Evolutionary conservation across 31 red algal genomes (phyloP).

Genomic region (Bonnemaisonia californica): DNA sequence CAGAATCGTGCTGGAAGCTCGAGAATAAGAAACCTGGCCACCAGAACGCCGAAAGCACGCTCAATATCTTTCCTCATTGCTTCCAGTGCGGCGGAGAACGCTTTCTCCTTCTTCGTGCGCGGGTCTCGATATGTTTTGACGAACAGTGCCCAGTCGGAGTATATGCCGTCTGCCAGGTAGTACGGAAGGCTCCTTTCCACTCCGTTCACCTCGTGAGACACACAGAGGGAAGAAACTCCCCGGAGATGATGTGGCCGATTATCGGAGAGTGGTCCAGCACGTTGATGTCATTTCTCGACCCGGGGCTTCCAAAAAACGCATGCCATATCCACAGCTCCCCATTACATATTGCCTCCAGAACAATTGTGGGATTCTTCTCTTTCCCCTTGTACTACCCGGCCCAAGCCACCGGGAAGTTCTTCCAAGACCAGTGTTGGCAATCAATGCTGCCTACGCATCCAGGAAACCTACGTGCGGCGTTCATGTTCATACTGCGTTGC

Average conservation of each 20-base stretch:
- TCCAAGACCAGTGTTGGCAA: slow-evolving; percentile 24
- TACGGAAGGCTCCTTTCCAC: background rate
- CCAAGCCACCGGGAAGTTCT: slow-evolving; percentile 20
- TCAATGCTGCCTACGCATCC: slow-evolving; percentile 20
- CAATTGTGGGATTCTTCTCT: slow-evolving; percentile 12
- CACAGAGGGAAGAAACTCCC: background rate
- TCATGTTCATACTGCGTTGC: too few relatives aligned
- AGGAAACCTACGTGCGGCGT: slow-evolving; percentile 13
- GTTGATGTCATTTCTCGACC: slow-evolving; percentile 3
- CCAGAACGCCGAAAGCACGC: slow-evolving; percentile 29
- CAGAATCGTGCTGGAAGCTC: background rate
- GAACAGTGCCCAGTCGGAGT: slow-evolving; percentile 52
- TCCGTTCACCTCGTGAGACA: background rate
- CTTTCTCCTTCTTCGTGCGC: slow-evolving; percentile 16
- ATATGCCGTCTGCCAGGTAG: slow-evolving; percentile 16
- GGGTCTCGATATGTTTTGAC: slow-evolving; percentile 2
- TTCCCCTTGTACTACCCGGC: slow-evolving; percentile 21
- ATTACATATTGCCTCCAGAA: slow-evolving; percentile 6
- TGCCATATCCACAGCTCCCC: slow-evolving; percentile 32
- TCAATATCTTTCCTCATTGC: slow-evolving; percentile 33
- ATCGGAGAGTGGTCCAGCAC: slow-evolving; percentile 1
- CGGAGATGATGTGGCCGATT: slow-evolving; percentile 4
- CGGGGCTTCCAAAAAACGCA: slow-evolving; percentile 1
- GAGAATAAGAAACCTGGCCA: slow-evolving; percentile 14
- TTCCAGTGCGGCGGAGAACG: slow-evolving; percentile 5